phyloP scores from a whole-genome alignment of 2,329 filamentous ascomycete genomes.

The Colletotrichum sp. region DNA sequence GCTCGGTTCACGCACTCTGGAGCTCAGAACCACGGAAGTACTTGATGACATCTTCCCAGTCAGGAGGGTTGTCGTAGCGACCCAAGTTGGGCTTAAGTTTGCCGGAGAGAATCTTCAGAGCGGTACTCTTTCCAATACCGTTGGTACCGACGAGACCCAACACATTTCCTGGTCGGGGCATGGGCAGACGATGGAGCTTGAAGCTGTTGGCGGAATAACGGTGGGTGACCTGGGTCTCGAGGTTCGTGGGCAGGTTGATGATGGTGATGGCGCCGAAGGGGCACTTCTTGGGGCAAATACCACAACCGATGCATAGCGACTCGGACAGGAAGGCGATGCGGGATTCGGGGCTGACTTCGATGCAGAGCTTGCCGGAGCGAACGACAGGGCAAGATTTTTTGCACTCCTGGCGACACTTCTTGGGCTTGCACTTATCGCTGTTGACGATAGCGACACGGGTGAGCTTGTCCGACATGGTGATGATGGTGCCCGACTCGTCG shows the following conservation, averaged over 20 bases:
- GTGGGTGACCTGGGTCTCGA: slow-evolving; percentile 97
- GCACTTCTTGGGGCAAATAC: slow-evolving; percentile 99
- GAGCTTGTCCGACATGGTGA: slow-evolving; percentile 87
- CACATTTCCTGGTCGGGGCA: slow-evolving; percentile 94
- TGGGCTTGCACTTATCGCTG: slow-evolving; percentile 75
- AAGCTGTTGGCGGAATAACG: slow-evolving; percentile 99
- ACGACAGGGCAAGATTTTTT: slow-evolving; percentile 99
- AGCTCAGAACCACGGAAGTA: slow-evolving; percentile 97
- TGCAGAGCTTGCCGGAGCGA: slow-evolving; percentile 95
- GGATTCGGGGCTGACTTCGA: slow-evolving; percentile 87
- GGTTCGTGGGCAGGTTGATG: slow-evolving; percentile 99
- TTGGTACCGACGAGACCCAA: slow-evolving; percentile 97
- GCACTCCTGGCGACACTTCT: slow-evolving; percentile 99
- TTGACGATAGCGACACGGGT: slow-evolving; percentile 99
- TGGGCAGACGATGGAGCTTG: slow-evolving; percentile 96
- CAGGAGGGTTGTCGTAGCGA: slow-evolving; percentile 92
- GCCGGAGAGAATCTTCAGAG: slow-evolving; percentile 96
- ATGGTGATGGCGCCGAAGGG: slow-evolving; percentile 99
- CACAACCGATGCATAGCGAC: slow-evolving; percentile 93
- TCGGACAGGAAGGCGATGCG: slow-evolving; percentile 99
- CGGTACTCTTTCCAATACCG: slow-evolving; percentile 99
- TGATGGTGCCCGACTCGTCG: slow-evolving; percentile 24
- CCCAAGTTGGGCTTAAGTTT: slow-evolving; percentile 99
- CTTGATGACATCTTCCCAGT: slow-evolving; percentile 99
- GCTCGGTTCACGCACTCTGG: slow-evolving; percentile 72